These are phyloP conservation scores for Metschnikowia arizonensis DNA, from an alignment of 805 yeast species.

Conservation along the genomic window DNA sequence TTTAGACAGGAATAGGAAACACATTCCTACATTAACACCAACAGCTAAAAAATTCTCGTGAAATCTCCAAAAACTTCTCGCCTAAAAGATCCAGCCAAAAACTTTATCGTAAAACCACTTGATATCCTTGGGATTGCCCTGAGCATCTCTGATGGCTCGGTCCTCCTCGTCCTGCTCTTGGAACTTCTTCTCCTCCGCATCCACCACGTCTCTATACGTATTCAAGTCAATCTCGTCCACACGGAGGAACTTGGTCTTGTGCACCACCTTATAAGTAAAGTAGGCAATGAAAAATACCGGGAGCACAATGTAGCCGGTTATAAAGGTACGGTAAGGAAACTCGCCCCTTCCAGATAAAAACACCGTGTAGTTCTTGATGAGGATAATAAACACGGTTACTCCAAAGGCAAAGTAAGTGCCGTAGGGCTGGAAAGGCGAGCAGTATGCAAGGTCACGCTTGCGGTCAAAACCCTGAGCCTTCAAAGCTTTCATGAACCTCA, in stretches of 20 bases:
- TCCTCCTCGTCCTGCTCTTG: constrained; percentile 31
- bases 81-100: constrained; percentile 48
- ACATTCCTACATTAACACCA: no score
- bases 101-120: constrained; percentile 48
- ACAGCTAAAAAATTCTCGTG: no score
- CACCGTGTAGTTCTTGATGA: constrained; percentile 64
- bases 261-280: constrained; percentile 56
- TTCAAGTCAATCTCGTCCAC: constrained; percentile 59
- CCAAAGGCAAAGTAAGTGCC: constrained; percentile 57
- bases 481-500: constrained; percentile 61
- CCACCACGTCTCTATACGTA: constrained; percentile 53
- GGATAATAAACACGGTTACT: constrained; percentile 50
- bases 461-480: constrained; percentile 64
- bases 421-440: constrained; percentile 67
- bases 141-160: constrained; percentile 36
- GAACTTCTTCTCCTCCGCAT: constrained; percentile 47
- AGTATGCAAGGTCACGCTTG: constrained; percentile 48
- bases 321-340: constrained; percentile 54
- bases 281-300: constrained; percentile 56
- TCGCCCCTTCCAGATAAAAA: constrained; percentile 45
- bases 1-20: no score
- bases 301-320: constrained; percentile 74
- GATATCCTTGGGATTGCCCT: constrained; percentile 39
- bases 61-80: no score
- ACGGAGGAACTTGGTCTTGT: constrained; percentile 44